Conservation (phyloP, 2,329 filamentous ascomycete species). For the Setomelanomma holmii region DNA sequence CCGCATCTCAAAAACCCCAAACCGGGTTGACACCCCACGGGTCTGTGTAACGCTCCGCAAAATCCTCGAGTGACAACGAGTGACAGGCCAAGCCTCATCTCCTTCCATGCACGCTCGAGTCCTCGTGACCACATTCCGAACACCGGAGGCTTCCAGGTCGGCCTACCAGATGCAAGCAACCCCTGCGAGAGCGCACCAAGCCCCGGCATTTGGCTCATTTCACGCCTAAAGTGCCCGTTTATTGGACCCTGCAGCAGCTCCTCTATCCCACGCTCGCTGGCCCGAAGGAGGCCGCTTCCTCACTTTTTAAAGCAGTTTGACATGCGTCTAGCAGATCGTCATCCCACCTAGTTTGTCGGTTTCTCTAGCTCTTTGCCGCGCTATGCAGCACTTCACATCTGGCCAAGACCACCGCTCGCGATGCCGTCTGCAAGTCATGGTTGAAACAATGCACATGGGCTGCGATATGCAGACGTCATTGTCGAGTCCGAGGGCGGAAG, state of each 20-base stretch:
- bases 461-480: conserved; percentile 11
- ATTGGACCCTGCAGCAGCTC: conserved; percentile 40
- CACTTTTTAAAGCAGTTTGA: conserved; percentile 14
- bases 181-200: conserved; percentile 14
- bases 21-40: conserved; percentile 10
- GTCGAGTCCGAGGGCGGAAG: conserved; percentile 7
- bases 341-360: conserved; percentile 22
- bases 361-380: background rate
- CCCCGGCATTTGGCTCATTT: conserved; percentile 17
- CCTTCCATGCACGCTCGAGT: conserved; percentile 13
- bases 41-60: conserved; percentile 4
- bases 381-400: background rate
- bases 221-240: conserved; percentile 17
- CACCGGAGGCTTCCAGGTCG: conserved; percentile 19
- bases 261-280: conserved; percentile 17
- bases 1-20: conserved; percentile 4
- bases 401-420: background rate
- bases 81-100: conserved; percentile 6
- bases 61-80: conserved; percentile 9
- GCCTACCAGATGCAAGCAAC: background rate
- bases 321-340: conserved; percentile 10
- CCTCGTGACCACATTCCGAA: conserved; percentile 28
- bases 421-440: background rate
- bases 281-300: conserved; percentile 13
- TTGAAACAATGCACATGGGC: conserved; percentile 7